Conservation (phyloP, 176 grass and related monocot species). For the Aegilops speltoides region DNA sequence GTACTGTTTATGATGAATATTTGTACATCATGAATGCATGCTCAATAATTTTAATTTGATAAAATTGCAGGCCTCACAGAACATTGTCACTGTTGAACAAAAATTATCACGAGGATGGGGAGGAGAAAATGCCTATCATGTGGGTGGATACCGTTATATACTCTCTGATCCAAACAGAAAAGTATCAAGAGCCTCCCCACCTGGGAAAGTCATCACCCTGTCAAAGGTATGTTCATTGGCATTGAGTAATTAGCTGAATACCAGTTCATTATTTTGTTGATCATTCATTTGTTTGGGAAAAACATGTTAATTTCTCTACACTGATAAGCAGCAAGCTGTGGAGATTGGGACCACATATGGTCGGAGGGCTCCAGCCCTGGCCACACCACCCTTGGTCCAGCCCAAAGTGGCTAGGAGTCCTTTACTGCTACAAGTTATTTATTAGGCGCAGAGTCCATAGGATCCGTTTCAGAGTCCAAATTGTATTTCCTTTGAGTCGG, state of each 20-base stretch:
- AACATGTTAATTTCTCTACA: neutral
- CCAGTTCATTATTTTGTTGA: neutral
- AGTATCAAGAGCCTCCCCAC: conserved; percentile 86
- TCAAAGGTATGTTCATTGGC: conserved; percentile 58
- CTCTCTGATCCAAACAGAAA: conserved; percentile 67
- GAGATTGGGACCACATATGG: no score
- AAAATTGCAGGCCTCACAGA: conserved; percentile 68
- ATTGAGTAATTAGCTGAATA: neutral
- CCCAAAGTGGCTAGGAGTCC: no score
- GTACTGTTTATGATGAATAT: conserved; percentile 11
- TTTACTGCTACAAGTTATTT: no score
- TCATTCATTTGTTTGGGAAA: neutral
- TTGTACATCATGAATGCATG: conserved; percentile 36
- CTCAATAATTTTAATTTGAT: conserved; percentile 15
- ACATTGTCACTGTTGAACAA: conserved; percentile 73
- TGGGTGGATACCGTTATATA: conserved; percentile 87
- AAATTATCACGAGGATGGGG: conserved; percentile 90
- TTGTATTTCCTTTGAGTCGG: no score
- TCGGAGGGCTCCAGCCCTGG: no score
- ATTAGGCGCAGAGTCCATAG: no score
- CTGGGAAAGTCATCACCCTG: conserved; percentile 89
- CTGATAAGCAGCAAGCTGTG: neutral
- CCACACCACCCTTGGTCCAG: no score
- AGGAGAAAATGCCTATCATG: conserved; percentile 98
- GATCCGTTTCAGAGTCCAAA: no score